Percentiles rank a stretch among this genome's conserved stretches.
Evolutionary conservation across 176 grass and related monocot species (phyloP).

Genomic region (Puya raimondii): DNA sequence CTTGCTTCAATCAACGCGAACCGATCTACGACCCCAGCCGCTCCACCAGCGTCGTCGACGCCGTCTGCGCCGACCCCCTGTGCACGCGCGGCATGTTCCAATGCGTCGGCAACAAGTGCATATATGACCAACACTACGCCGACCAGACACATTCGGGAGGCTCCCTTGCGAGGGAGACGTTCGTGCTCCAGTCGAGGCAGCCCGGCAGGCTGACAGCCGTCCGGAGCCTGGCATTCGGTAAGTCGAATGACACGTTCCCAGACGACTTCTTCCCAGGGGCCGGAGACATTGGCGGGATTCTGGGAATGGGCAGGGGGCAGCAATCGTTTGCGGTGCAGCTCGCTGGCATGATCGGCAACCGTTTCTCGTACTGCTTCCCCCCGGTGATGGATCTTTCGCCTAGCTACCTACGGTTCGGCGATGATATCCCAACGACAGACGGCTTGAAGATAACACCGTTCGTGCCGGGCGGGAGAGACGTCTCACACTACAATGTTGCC

Average conservation of each 20-base stretch:
- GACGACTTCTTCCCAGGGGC: background rate
- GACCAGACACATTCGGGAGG: too few species aligned
- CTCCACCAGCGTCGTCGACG: constrained; percentile 8
- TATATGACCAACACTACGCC: background rate
- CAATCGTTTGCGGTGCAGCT: constrained; percentile 17
- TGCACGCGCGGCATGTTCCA: background rate
- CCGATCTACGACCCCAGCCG: constrained; percentile 11
- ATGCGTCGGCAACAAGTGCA: constrained; percentile 4
- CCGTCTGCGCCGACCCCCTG: constrained; percentile 2
- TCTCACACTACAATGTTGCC: too few species aligned
- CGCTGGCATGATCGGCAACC: constrained; percentile 10
- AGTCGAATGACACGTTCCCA: background rate
- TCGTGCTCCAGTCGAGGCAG: too few species aligned
- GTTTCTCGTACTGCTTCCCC: constrained; percentile 28
- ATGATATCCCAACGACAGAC: background rate
- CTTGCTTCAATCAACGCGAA: constrained; percentile 8
- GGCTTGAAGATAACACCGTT: too few species aligned
- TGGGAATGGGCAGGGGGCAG: constrained; percentile 3
- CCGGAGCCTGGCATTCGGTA: constrained; percentile 5
- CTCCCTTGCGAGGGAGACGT: too few species aligned
- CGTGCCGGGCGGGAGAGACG: too few species aligned
- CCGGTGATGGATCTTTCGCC: background rate
- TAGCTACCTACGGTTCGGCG: background rate
- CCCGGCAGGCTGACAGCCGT: background rate
- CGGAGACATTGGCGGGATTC: background rate